These are phyloP conservation scores for Stagonosporopsis vannaccii DNA, from an alignment of 2,329 filamentous ascomycete species.

Conservation along the genomic window DNA sequence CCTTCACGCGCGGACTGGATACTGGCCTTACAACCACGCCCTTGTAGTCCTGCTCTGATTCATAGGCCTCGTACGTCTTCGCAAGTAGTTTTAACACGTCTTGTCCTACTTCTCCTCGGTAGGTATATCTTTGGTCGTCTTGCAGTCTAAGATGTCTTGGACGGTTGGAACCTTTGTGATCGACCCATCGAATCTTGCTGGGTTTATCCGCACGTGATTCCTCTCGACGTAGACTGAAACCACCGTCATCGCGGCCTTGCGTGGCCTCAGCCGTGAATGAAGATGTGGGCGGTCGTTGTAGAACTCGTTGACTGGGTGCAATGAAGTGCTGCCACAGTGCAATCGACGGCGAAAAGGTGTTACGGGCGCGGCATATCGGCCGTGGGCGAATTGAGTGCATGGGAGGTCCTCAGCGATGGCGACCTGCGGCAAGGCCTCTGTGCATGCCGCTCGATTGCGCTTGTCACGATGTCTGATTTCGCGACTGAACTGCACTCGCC, in stretches of 20 bases:
- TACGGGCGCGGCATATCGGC: slow-evolving; percentile 42
- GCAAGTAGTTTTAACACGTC: slow-evolving; percentile 14
- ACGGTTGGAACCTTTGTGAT: not conserved
- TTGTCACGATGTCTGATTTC: slow-evolving; percentile 8
- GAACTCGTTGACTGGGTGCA: slow-evolving; percentile 19
- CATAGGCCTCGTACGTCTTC: slow-evolving; percentile 16
- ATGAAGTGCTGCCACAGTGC: slow-evolving; percentile 47
- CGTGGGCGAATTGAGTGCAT: slow-evolving; percentile 37
- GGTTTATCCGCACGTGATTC: not conserved
- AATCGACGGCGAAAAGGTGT: slow-evolving; percentile 41
- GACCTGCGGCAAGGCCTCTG: slow-evolving; percentile 9
- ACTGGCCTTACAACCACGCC: slow-evolving; percentile 28
- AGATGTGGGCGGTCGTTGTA: slow-evolving; percentile 25
- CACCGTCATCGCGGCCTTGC: not conserved
- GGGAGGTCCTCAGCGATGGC: slow-evolving; percentile 22
- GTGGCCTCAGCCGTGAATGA: slow-evolving; percentile 24
- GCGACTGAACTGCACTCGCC: slow-evolving; percentile 15
- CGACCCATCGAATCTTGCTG: not conserved
- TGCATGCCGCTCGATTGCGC: slow-evolving; percentile 8
- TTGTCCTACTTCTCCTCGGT: not conserved
- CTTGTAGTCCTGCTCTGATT: slow-evolving; percentile 25
- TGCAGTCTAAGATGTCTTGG: not conserved
- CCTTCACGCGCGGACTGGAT: not conserved
- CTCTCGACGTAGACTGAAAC: not conserved
- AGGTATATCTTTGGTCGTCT: not conserved